phyloP scores from a whole-genome alignment of 352 stramenopile genomes.

The Globisporangium echinulatum region DNA sequence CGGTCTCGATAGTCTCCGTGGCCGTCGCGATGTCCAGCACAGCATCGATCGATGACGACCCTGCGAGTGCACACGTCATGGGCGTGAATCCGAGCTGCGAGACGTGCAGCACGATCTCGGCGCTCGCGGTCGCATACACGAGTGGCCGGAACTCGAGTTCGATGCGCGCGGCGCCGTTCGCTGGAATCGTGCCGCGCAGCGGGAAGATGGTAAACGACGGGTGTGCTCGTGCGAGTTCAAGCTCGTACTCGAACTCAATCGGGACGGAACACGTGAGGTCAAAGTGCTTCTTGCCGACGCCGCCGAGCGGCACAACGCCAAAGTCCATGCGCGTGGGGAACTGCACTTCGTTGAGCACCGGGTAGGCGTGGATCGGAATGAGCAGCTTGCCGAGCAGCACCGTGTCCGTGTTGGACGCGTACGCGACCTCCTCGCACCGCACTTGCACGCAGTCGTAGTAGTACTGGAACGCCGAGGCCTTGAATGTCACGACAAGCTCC shows the following conservation, averaged over 20 bases:
- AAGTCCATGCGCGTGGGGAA: slow-evolving; percentile 84
- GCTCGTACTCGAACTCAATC: slow-evolving; percentile 85
- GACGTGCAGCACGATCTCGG: slow-evolving; percentile 61
- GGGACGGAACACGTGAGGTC: slow-evolving; percentile 71
- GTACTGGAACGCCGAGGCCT: slow-evolving; percentile 71
- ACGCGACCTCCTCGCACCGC: slow-evolving; percentile 62
- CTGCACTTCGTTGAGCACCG: slow-evolving; percentile 67
- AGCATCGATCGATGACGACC: slow-evolving; percentile 44
- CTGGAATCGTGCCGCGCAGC: slow-evolving; percentile 56
- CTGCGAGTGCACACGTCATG: slow-evolving; percentile 49
- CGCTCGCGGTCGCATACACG: slow-evolving; percentile 49
- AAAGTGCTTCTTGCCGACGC: slow-evolving; percentile 31
- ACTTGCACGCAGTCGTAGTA: slow-evolving; percentile 88
- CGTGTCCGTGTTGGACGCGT: slow-evolving; percentile 43
- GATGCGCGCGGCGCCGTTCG: slow-evolving; percentile 55
- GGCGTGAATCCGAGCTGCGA: slow-evolving; percentile 76
- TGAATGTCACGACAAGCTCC: slow-evolving; percentile 74
- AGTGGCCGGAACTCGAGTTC: slow-evolving; percentile 73
- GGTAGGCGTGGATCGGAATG: slow-evolving; percentile 85
- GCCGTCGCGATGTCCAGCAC: neutral
- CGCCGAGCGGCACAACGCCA: slow-evolving; percentile 49
- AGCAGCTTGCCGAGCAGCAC: slow-evolving; percentile 35
- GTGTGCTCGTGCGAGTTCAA: slow-evolving; percentile 58
- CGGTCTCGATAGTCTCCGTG: neutral
- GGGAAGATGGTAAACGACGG: slow-evolving; percentile 77